phyloP scores from a whole-genome alignment of 805 yeast species.

The Candida adriatica region DNA sequence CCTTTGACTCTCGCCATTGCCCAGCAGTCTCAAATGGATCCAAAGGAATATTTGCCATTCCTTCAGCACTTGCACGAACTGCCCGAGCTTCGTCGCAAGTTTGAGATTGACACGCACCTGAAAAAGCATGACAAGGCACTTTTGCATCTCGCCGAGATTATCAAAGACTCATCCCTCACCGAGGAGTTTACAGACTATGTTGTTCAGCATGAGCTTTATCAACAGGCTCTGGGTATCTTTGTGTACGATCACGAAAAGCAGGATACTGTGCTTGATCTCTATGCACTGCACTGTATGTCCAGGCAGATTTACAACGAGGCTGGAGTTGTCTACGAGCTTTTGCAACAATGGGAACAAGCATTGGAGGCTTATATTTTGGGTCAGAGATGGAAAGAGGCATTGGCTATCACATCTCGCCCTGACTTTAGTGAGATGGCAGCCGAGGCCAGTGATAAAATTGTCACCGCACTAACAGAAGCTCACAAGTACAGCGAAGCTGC shows the following conservation, averaged over 20 bases:
- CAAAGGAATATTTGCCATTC: conserved; percentile 93
- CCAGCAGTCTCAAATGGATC: conserved; percentile 96
- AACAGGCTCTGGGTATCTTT: conserved; percentile 58
- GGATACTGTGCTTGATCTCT: conserved; percentile 45
- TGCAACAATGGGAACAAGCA: conserved; percentile 52
- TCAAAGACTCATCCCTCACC: conserved; percentile 27
- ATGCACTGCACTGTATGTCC: conserved; percentile 55
- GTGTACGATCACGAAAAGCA: conserved; percentile 50
- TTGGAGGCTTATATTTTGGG: conserved; percentile 62
- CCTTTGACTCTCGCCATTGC: conserved; percentile 78
- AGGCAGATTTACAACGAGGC: conserved; percentile 64
- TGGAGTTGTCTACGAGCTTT: conserved; percentile 68
- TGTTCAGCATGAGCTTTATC: conserved; percentile 60
- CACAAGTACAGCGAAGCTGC: conserved; percentile 81
- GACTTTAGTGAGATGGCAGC: conserved; percentile 32
- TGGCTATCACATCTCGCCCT: conserved; percentile 45
- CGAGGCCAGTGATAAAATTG: conserved; percentile 53
- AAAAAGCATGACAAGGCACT: conserved; percentile 65
- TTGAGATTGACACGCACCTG: conserved; percentile 73
- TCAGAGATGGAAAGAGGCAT: conserved; percentile 81
- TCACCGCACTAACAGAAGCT: conserved; percentile 52
- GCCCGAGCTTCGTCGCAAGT: conserved; percentile 57
- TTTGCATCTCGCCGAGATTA: conserved; percentile 48
- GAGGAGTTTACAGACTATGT: conserved; percentile 66
- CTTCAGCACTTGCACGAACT: conserved; percentile 71